A percentile compares a stretch with the other conserved stretches of the same genome.
Conservation (phyloP, 2,329 filamentous ascomycete genomes). For the Fusarium sambucinum region DNA sequence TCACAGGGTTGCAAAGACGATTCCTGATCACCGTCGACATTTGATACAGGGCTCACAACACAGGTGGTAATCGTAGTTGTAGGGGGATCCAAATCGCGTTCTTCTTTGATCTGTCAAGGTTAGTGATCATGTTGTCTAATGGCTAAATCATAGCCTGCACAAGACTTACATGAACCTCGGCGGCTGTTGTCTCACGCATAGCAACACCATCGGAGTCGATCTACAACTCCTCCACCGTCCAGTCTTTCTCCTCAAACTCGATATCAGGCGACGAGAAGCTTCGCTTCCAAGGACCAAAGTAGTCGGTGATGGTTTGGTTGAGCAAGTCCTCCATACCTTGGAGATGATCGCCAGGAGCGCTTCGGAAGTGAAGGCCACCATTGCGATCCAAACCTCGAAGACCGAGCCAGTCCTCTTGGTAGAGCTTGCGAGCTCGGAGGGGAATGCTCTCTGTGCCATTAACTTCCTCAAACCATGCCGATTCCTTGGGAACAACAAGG, state of each 20-base stretch:
- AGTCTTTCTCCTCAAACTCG: conserved; percentile 18
- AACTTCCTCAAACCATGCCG: conserved; percentile 89
- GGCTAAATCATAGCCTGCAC: no score
- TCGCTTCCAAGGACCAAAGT: conserved; percentile 68
- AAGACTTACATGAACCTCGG: background rate
- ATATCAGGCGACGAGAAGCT: conserved; percentile 48
- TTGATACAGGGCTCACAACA: background rate
- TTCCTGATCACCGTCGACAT: background rate
- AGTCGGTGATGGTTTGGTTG: conserved; percentile 73
- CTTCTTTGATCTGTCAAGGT: background rate
- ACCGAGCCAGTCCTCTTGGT: conserved; percentile 94
- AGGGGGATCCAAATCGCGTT: background rate
- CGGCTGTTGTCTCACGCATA: background rate
- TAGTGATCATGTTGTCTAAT: background rate
- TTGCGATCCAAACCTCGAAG: conserved; percentile 82
- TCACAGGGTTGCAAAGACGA: background rate
- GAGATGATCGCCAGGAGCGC: conserved; percentile 85
- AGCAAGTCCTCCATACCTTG: conserved; percentile 75
- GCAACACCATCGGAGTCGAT: background rate
- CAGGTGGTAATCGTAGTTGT: background rate
- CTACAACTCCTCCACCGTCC: conserved; percentile 55
- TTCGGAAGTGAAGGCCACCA: conserved; percentile 81
- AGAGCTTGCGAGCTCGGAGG: conserved; percentile 77
- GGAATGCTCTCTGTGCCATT: conserved; percentile 76
- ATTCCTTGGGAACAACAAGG: conserved; percentile 90